phyloP scores from a whole-genome alignment of 441 rosid species.

The Gossypium trilobum region DNA sequence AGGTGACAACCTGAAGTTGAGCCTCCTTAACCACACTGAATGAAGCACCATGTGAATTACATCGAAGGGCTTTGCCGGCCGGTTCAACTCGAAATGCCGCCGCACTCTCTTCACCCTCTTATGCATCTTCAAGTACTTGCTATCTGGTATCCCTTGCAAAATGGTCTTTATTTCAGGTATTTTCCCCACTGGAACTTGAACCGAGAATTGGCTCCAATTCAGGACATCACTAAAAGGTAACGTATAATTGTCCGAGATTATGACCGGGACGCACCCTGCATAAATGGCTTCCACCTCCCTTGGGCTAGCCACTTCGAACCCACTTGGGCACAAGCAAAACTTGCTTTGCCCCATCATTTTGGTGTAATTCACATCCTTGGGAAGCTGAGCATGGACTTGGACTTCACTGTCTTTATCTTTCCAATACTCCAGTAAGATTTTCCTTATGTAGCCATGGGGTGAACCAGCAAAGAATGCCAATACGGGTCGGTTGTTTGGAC shows the following conservation, averaged over 20 bases:
- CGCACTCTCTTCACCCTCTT: slow-evolving; percentile 28
- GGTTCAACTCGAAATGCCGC: slow-evolving; percentile 32
- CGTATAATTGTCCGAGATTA: slow-evolving; percentile 34
- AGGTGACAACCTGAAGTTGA: slow-evolving; percentile 22
- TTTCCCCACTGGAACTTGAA: slow-evolving; percentile 28
- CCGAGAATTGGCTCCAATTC: slow-evolving; percentile 34
- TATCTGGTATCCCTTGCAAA: slow-evolving; percentile 19
- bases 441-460: slow-evolving; percentile 32
- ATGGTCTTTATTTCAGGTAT: slow-evolving; percentile 34
- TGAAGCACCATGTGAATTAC: slow-evolving; percentile 37
- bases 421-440: slow-evolving; percentile 27
- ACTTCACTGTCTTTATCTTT: slow-evolving; percentile 31
- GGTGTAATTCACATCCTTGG: slow-evolving; percentile 27
- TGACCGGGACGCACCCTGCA: slow-evolving; percentile 38
- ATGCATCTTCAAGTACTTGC: slow-evolving; percentile 29
- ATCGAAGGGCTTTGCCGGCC: slow-evolving; percentile 39
- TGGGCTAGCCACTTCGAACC: slow-evolving; percentile 50
- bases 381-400: slow-evolving; percentile 31
- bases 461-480: slow-evolving; percentile 41
- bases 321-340: slow-evolving; percentile 46
- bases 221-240: slow-evolving; percentile 44
- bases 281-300: slow-evolving; percentile 32
- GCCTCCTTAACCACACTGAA: slow-evolving; percentile 38
- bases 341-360: slow-evolving; percentile 29
- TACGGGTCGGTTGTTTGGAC: slow-evolving; percentile 20